Conservation (phyloP, 2,329 filamentous ascomycete species). For the Fusarium musae region DNA sequence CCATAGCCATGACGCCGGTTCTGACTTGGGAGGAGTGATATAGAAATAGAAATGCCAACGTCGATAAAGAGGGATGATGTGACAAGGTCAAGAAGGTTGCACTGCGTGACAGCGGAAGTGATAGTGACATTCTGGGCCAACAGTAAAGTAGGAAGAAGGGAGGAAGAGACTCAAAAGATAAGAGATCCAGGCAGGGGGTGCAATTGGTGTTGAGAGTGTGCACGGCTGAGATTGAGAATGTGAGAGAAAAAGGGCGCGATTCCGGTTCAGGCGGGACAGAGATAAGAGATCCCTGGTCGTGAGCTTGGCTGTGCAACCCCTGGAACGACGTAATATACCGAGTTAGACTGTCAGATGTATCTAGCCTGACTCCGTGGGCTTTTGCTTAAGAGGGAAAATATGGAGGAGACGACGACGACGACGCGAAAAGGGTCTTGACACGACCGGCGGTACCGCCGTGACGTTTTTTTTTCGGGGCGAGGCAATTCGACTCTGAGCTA, state of each 20-base stretch:
- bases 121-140: slow-evolving; percentile 18
- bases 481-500: slow-evolving; percentile 10
- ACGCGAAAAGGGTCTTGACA: slow-evolving; percentile 4
- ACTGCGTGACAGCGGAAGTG: slow-evolving; percentile 3
- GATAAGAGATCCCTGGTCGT: slow-evolving; percentile 31
- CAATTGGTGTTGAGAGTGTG: slow-evolving; percentile 7
- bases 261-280: slow-evolving; percentile 11
- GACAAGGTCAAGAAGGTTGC: slow-evolving; percentile 11
- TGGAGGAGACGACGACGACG: background rate
- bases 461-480: slow-evolving; percentile 26
- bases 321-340: background rate
- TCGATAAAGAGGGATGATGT: slow-evolving; percentile 2
- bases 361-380: background rate
- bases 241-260: slow-evolving; percentile 4
- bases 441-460: slow-evolving; percentile 2
- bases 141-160: slow-evolving; percentile 5
- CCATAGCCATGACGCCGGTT: slow-evolving; percentile 32
- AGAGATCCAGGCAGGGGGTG: slow-evolving; percentile 24
- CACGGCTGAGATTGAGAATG: slow-evolving; percentile 8
- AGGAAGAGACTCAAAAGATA: slow-evolving; percentile 18
- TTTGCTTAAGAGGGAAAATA: background rate
- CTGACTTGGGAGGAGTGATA: slow-evolving; percentile 33
- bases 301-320: slow-evolving; percentile 9
- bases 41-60: slow-evolving; percentile 27
- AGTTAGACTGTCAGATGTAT: background rate